phyloP scores from a whole-genome alignment of 1,284 basidiomycete genomes.

The Gomphus bonarii region DNA sequence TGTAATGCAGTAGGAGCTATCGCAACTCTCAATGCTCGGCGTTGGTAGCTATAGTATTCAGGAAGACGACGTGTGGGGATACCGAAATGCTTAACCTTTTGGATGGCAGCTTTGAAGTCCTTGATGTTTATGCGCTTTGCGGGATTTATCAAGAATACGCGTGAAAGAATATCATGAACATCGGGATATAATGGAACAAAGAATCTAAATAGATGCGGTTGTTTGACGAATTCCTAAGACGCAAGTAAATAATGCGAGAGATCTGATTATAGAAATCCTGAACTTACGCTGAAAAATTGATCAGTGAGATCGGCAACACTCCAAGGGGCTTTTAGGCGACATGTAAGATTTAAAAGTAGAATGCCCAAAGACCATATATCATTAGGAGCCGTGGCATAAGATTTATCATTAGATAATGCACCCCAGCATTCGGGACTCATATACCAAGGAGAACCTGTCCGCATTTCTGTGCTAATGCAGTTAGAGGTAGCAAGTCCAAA shows the following conservation, averaged over 20 bases:
- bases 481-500: constrained; percentile 83
- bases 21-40: neutral
- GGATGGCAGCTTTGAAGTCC: constrained; percentile 28
- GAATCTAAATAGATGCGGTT: constrained; percentile 59
- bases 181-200: constrained; percentile 62
- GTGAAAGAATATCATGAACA: constrained; percentile 41
- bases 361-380: constrained; percentile 56
- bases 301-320: constrained; percentile 42
- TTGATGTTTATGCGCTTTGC: constrained; percentile 20
- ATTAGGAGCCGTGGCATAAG: constrained; percentile 40
- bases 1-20: neutral
- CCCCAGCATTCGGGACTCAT: constrained; percentile 49
- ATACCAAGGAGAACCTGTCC: constrained; percentile 50
- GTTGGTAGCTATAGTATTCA: neutral
- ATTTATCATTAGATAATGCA: constrained; percentile 23
- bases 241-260: constrained; percentile 47
- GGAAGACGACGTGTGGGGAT: constrained; percentile 17
- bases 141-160: constrained; percentile 21
- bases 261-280: constrained; percentile 39
- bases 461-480: constrained; percentile 38
- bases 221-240: constrained; percentile 44
- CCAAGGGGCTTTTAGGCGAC: constrained; percentile 48
- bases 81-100: constrained; percentile 30
- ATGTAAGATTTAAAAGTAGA: constrained; percentile 45
- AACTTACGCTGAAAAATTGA: constrained; percentile 32